A percentile compares a stretch with the other conserved stretches of the same genome.
phyloP scores from a whole-genome alignment of 2,329 filamentous ascomycete species.

The Pyrenochaeta sp. region DNA sequence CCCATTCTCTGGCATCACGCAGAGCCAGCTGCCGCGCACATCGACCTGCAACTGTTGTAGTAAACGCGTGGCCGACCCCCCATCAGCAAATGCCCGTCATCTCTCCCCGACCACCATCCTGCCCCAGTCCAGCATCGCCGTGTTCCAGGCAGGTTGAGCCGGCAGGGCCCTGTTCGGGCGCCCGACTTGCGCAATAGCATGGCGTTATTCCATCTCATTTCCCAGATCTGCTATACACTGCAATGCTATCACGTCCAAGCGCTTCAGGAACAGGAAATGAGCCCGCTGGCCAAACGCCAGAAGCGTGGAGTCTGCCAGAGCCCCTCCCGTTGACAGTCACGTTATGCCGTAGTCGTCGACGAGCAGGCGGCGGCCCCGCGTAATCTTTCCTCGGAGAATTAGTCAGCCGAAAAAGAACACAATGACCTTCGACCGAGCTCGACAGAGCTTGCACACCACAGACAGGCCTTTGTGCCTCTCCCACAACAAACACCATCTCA shows the following conservation, averaged over 20 bases:
- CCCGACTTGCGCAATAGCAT: slow-evolving; percentile 11
- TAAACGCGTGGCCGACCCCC: not conserved
- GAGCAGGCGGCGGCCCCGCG: slow-evolving; percentile 5
- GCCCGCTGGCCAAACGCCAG: slow-evolving; percentile 5
- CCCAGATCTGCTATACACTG: slow-evolving; percentile 9
- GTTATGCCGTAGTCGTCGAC: too few species aligned
- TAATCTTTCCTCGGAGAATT: slow-evolving; percentile 16
- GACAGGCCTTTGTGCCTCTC: slow-evolving; percentile 23
- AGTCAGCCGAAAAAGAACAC: slow-evolving; percentile 15
- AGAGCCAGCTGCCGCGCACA: too few species aligned
- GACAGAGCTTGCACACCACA: slow-evolving; percentile 10
- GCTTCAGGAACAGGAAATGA: slow-evolving; percentile 34
- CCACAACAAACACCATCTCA: slow-evolving; percentile 2
- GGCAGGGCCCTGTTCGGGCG: slow-evolving; percentile 9
- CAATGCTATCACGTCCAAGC: slow-evolving; percentile 23
- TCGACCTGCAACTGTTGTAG: not conserved
- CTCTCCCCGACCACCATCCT: not conserved
- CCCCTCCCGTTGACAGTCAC: not conserved
- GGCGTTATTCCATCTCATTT: slow-evolving; percentile 4
- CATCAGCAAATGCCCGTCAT: not conserved
- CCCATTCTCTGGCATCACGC: too few species aligned
- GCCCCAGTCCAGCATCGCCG: not conserved
- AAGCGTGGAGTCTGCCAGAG: not conserved
- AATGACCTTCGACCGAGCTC: slow-evolving; percentile 20
- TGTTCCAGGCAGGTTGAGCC: slow-evolving; percentile 13